A percentile compares a stretch with the other conserved stretches of the same genome.
Conservation (phyloP, 257 asterid genomes). For the Solanum medicagineum region DNA sequence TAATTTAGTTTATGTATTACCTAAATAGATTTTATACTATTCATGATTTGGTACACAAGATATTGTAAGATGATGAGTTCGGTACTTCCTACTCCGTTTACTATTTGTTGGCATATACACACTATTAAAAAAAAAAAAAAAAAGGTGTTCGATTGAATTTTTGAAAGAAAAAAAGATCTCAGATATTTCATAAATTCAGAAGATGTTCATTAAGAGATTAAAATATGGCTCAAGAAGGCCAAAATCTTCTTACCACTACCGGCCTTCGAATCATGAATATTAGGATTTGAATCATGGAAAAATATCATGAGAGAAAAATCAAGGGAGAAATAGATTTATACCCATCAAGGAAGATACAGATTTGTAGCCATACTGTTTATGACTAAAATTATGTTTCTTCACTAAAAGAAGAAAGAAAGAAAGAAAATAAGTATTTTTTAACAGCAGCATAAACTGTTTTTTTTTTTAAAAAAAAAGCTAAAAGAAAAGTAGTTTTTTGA, state of each 20-base stretch:
- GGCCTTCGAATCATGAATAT: too few species aligned
- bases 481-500: background rate
- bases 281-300: too few species aligned
- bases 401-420: too few species aligned
- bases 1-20: background rate
- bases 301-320: too few species aligned
- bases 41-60: background rate
- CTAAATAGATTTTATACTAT: background rate
- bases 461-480: background rate
- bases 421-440: background rate
- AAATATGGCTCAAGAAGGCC: too few species aligned
- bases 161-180: background rate
- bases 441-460: background rate
- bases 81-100: background rate
- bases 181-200: too few species aligned
- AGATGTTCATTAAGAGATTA: too few species aligned
- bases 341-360: too few species aligned
- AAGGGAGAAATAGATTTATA: too few species aligned
- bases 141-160: background rate
- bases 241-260: too few species aligned
- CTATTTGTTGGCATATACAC: background rate
- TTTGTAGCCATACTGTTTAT: too few species aligned
- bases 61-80: background rate
- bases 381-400: too few species aligned
- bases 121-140: background rate